A percentile compares a stretch with the other conserved stretches of the same genome.
phyloP scores from a whole-genome alignment of 345 rosid species.

The Camelina sativa region DNA sequence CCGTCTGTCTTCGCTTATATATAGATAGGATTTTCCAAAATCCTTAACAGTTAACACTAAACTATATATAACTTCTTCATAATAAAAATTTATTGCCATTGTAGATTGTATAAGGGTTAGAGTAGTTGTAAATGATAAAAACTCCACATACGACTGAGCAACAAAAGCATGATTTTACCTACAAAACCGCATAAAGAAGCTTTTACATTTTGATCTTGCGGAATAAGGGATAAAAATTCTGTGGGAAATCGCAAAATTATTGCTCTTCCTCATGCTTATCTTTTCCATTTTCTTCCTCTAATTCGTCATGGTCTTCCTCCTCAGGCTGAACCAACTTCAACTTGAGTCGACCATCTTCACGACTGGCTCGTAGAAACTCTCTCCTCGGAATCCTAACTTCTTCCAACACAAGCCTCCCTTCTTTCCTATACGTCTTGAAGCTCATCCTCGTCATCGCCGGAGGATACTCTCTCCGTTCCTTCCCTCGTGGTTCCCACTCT shows the following conservation, averaged over 20 bases:
- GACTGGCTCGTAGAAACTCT: constrained; percentile 73
- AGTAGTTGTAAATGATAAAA: not conserved
- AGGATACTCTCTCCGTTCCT: constrained; percentile 55
- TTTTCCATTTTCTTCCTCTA: constrained; percentile 25
- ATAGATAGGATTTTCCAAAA: not conserved
- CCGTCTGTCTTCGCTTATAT: not conserved
- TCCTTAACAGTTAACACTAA: not conserved
- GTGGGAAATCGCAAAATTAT: not conserved
- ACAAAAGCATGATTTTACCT: constrained; percentile 1
- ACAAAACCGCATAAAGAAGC: constrained; percentile 26
- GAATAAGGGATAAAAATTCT: not conserved
- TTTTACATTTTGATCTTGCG: constrained; percentile 16
- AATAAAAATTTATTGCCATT: not conserved
- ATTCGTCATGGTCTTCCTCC: constrained; percentile 56
- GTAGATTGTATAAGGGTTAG: not conserved
- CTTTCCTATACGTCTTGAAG: constrained; percentile 75
- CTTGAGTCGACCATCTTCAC: constrained; percentile 80
- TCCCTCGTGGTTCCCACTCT: constrained; percentile 48
- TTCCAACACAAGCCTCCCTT: constrained; percentile 81
- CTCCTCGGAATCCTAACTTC: constrained; percentile 73
- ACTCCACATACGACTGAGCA: not conserved
- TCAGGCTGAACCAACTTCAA: constrained; percentile 70
- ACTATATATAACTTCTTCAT: not conserved
- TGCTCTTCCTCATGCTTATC: constrained; percentile 4
- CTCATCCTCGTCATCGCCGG: constrained; percentile 87